Percentiles rank a stretch among this genome's conserved stretches.
phyloP scores from a whole-genome alignment of 306 rosid species.

The Potentilla sterilis region DNA sequence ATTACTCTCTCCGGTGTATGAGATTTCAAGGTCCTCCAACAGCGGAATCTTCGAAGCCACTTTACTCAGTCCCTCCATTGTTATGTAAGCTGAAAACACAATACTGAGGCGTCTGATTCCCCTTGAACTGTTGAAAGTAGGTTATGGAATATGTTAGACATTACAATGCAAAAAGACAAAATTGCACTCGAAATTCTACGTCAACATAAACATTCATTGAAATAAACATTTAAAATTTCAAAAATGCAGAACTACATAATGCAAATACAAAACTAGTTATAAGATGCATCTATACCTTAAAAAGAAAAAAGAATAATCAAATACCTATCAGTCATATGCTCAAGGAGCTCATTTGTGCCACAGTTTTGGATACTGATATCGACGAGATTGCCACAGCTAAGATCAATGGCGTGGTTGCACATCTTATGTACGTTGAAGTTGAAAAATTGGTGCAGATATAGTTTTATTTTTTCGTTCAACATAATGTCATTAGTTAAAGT shows the following conservation, averaged over 20 bases:
- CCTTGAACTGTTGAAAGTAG: slow-evolving; percentile 25
- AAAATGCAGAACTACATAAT: neutral
- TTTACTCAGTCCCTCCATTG: slow-evolving; percentile 33
- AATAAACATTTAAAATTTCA: neutral
- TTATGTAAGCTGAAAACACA: slow-evolving; percentile 24
- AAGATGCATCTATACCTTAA: neutral
- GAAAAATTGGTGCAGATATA: neutral
- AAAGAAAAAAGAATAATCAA: neutral
- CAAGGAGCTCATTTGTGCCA: slow-evolving; percentile 39
- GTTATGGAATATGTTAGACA: too few relatives aligned
- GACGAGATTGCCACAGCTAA: slow-evolving; percentile 29
- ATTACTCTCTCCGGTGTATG: neutral
- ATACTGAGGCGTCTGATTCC: slow-evolving; percentile 36
- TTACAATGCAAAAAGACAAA: too few relatives aligned
- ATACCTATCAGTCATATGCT: slow-evolving; percentile 41
- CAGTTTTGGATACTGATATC: slow-evolving; percentile 40
- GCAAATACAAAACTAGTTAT: neutral
- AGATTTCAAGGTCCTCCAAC: slow-evolving; percentile 62
- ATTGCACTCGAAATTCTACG: too few relatives aligned
- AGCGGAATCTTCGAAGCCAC: slow-evolving; percentile 40
- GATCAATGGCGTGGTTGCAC: slow-evolving; percentile 47
- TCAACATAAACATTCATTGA: neutral
- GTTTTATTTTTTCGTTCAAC: too few relatives aligned
- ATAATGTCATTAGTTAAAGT: neutral
- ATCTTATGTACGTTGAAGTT: neutral